Evolutionary conservation across 2,329 filamentous ascomycete genomes (phyloP).

Genomic region (Daldinia eschscholtzii): DNA sequence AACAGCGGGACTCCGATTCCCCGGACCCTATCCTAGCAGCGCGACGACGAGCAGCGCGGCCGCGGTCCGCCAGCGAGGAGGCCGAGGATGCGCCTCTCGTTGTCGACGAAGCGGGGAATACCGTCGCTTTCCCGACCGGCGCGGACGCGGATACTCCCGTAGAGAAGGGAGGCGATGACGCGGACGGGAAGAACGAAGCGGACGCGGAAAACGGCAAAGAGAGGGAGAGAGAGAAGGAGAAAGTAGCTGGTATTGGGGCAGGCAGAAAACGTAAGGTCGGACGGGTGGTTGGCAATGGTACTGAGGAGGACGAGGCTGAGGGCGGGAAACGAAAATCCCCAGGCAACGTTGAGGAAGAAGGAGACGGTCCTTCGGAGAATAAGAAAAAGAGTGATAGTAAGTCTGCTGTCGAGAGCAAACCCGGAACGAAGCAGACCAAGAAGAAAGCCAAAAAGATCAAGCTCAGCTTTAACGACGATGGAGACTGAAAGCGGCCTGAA

Average conservation of each 20-base stretch:
- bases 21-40: slow-evolving; percentile 66
- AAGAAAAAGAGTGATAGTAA: slow-evolving; percentile 36
- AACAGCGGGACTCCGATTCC: slow-evolving; percentile 60
- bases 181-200: slow-evolving; percentile 51
- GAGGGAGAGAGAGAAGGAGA: slow-evolving; percentile 35
- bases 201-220: slow-evolving; percentile 41
- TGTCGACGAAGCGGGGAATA: slow-evolving; percentile 78
- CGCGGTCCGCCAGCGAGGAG: slow-evolving; percentile 73
- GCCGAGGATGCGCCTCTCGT: slow-evolving; percentile 83
- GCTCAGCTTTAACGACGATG: slow-evolving; percentile 74
- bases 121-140: slow-evolving; percentile 62
- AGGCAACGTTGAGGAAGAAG: not conserved
- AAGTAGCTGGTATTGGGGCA: slow-evolving; percentile 54
- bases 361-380: slow-evolving; percentile 20
- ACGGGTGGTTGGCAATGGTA: slow-evolving; percentile 62
- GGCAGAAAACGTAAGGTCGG: slow-evolving; percentile 69
- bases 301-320: slow-evolving; percentile 48
- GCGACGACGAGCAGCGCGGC: slow-evolving; percentile 61
- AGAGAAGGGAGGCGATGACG: slow-evolving; percentile 47
- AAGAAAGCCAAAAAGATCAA: slow-evolving; percentile 75
- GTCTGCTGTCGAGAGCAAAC: slow-evolving; percentile 36
- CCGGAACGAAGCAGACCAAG: slow-evolving; percentile 52
- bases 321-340: slow-evolving; percentile 32
- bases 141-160: slow-evolving; percentile 41
- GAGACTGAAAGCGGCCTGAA: slow-evolving; percentile 43